Conservation (phyloP, 768 basidiomycete species). For the Boletus vinaceobasis region DNA sequence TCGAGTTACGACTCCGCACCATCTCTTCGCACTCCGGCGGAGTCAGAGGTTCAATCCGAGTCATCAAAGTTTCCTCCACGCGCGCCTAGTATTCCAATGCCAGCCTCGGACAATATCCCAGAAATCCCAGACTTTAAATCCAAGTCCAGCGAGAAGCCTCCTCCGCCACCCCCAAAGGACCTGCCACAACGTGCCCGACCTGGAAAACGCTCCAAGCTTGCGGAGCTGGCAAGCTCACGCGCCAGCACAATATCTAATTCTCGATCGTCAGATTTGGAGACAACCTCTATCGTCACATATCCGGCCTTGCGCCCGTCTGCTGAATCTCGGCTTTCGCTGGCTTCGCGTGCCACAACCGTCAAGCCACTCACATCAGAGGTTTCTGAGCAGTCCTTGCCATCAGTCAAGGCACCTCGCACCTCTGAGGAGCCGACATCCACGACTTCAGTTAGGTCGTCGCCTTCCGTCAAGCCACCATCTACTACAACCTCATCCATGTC, state of each 20-base stretch:
- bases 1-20: slow-evolving; percentile 58
- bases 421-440: slow-evolving; percentile 13
- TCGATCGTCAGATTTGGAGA: slow-evolving; percentile 49
- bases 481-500: slow-evolving; percentile 49
- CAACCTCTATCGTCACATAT: slow-evolving; percentile 69
- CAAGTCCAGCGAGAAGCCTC: slow-evolving; percentile 39
- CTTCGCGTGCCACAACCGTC: slow-evolving; percentile 23
- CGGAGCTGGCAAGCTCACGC: slow-evolving; percentile 63
- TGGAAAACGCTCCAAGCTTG: slow-evolving; percentile 61
- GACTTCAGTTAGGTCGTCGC: slow-evolving; percentile 26
- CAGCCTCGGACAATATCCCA: slow-evolving; percentile 47
- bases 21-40: slow-evolving; percentile 46
- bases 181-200: slow-evolving; percentile 21
- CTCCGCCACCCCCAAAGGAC: slow-evolving; percentile 21
- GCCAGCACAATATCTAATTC: slow-evolving; percentile 52
- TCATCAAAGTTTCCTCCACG: slow-evolving; percentile 37
- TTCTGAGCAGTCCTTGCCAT: slow-evolving; percentile 16
- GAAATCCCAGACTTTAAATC: slow-evolving; percentile 54
- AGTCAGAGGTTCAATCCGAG: slow-evolving; percentile 30
- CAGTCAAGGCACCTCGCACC: slow-evolving; percentile 24
- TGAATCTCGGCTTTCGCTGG: slow-evolving; percentile 43
- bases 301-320: slow-evolving; percentile 66
- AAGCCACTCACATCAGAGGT: slow-evolving; percentile 13
- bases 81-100: slow-evolving; percentile 43
- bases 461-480: slow-evolving; percentile 22